A percentile compares a stretch with the other conserved stretches of the same genome.
Evolutionary conservation across 2,329 filamentous ascomycete genomes (phyloP).

Genomic region (Epichloe sp.): DNA sequence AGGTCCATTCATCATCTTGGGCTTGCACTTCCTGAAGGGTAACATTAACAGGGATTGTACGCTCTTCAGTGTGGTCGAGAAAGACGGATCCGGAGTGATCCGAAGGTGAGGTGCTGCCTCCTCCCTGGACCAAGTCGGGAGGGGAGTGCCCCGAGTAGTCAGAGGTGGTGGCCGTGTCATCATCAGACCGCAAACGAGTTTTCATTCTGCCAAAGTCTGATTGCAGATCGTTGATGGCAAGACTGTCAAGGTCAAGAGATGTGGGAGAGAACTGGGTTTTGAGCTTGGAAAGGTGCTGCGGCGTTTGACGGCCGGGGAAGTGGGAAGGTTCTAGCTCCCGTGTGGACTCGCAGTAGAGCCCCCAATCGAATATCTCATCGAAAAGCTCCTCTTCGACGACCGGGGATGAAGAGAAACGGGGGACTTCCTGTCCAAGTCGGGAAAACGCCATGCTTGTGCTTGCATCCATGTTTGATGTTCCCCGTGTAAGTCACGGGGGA

Average conservation of each 20-base stretch:
- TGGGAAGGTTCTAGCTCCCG: conserved; percentile 17
- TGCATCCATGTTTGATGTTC: conserved; percentile 24
- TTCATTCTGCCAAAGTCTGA: conserved; percentile 22
- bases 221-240: conserved; percentile 19
- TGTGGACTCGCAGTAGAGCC: conserved; percentile 20
- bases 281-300: conserved; percentile 19
- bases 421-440: conserved; percentile 23
- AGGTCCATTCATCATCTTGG: conserved; percentile 28
- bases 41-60: conserved; percentile 16
- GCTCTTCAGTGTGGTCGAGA: conserved; percentile 19
- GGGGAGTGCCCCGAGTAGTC: conserved; percentile 26
- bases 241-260: conserved; percentile 16
- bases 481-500: conserved; percentile 28
- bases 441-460: conserved; percentile 19
- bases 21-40: conserved; percentile 23
- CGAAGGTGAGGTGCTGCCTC: conserved; percentile 27
- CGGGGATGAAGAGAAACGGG: conserved; percentile 22
- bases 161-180: conserved; percentile 19
- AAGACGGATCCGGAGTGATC: conserved; percentile 24
- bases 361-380: conserved; percentile 25
- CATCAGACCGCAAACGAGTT: conserved; percentile 19
- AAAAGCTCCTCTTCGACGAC: conserved; percentile 22
- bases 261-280: conserved; percentile 21
- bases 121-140: conserved; percentile 24
- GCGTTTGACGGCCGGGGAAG: conserved; percentile 16